A percentile compares a stretch with the other conserved stretches of the same genome.
Evolutionary conservation across 2,329 filamentous ascomycete genomes (phyloP).

Genomic region (Colletotrichum scovillei): DNA sequence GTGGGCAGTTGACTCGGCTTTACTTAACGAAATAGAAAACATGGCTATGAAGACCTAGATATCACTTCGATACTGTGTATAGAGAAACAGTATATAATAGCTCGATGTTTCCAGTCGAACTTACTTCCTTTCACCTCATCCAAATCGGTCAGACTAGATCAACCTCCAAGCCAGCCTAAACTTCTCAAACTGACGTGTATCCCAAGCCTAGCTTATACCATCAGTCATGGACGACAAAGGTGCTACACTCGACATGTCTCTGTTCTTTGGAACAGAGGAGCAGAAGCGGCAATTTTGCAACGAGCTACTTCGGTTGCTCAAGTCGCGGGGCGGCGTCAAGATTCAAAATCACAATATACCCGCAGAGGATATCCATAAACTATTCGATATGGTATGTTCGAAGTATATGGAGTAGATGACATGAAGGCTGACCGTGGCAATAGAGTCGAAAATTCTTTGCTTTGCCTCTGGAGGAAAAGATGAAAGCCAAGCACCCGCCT

Average conservation of each 20-base stretch:
- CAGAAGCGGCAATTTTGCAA: constrained; percentile 41
- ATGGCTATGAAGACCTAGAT: too few relatives aligned
- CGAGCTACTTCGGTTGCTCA: constrained; percentile 39
- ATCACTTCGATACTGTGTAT: too few relatives aligned
- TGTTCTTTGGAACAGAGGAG: constrained; percentile 42
- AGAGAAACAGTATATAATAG: too few relatives aligned
- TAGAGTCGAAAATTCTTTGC: constrained; percentile 29
- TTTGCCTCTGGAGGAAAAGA: constrained; percentile 42
- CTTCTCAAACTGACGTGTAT: too few relatives aligned
- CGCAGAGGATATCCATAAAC: constrained; percentile 36
- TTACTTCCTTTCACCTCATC: too few relatives aligned
- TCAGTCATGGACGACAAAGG: constrained; percentile 1
- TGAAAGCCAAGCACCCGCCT: constrained; percentile 43
- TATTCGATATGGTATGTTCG: constrained; percentile 36
- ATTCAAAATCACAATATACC: constrained; percentile 42
- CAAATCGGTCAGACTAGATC: too few relatives aligned
- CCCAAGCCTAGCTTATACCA: too few relatives aligned
- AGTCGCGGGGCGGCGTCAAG: constrained; percentile 37
- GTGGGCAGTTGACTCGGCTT: too few relatives aligned
- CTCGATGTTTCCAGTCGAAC: too few relatives aligned
- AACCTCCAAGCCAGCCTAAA: too few relatives aligned
- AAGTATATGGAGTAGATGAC: accelerated
- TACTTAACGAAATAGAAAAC: too few relatives aligned
- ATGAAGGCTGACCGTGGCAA: background rate
- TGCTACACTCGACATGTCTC: constrained; percentile 42